Evolutionary conservation across 2,329 filamentous ascomycete species (phyloP).

Genomic region (Metarhizium rileyi): DNA sequence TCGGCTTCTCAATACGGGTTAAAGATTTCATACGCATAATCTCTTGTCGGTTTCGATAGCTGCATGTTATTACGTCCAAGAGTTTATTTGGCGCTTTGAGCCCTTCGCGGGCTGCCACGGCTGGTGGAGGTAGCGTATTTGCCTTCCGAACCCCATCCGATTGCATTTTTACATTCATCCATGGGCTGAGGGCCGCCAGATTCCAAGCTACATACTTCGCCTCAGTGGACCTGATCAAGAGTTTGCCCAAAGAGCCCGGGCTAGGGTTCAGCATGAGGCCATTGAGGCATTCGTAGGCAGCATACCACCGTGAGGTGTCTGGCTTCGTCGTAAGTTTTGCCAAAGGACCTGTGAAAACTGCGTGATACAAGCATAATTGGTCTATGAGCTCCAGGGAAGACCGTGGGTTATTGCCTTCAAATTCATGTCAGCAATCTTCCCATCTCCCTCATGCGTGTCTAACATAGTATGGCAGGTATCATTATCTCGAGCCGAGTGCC

Average conservation of each 20-base stretch:
- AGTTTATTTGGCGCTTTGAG: constrained; percentile 72
- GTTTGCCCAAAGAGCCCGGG: constrained; percentile 37
- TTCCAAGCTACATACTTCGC: constrained; percentile 69
- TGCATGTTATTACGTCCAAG: constrained; percentile 54
- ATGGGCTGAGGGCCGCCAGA: constrained; percentile 65
- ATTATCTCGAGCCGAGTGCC: neutral
- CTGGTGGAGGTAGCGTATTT: constrained; percentile 37
- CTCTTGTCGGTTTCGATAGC: constrained; percentile 50
- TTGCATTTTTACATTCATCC: constrained; percentile 42
- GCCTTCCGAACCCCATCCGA: constrained; percentile 36
- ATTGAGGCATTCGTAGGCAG: constrained; percentile 55
- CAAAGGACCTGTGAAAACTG: constrained; percentile 63
- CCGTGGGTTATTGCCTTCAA: constrained; percentile 45
- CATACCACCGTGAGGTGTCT: constrained; percentile 49
- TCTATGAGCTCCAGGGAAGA: constrained; percentile 57
- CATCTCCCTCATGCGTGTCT: neutral
- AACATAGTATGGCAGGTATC: neutral
- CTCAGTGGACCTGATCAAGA: constrained; percentile 52
- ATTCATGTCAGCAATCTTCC: neutral
- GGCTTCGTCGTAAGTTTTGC: constrained; percentile 42
- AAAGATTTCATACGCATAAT: constrained; percentile 54
- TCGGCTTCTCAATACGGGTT: constrained; percentile 34
- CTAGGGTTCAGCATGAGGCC: constrained; percentile 34
- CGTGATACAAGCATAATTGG: constrained; percentile 56
- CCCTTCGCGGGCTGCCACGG: constrained; percentile 58